Base-by-base conservation (phyloP, 2,329 filamentous ascomycete species). In the Triangularia setosa region DNA sequence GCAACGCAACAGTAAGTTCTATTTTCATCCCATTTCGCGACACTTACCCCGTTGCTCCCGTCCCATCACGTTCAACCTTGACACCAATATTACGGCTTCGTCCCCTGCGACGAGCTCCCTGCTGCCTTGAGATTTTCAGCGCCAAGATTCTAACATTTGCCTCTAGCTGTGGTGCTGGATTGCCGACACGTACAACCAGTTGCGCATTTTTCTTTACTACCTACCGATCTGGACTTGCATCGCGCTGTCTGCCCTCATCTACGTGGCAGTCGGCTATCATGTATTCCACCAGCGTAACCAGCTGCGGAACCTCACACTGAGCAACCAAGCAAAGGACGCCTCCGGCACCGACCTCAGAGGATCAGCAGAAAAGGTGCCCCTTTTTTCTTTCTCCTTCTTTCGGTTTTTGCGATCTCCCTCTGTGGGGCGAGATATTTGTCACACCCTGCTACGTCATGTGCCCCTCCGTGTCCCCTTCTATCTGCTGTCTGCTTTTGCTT, bases 141-240 rank as follows among this genome's bases (percentile, higher is more conserved):
- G 21, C 23, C 4, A 16, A 55, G 52, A 25, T 55, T 9, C 52
- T 55, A 11, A 55, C 52, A 55, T 16, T 16, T 55, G 12, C 11
- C 12, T 55, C 12, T 25, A 87, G 84, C 80, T 87, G 23, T 87
- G 85, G 85, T 87, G 84, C 73, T 87, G 85, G 85, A 85, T 87
- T 54, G 80, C 80, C 64, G 75, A 76, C 33, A 75, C 78, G 33
- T 86, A 82, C 82, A 83, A 83, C 67, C 77, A 79, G 48, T 77
- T 87, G 14, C 83, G 85, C 30, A 87, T 87, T 53, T 87, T 83
- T 69, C 83, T 83, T 6, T 87, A 87, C 73, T 87, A 87, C 71
- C 78, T 87, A 67, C 82, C 85, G 2, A 84, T 87, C 56, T 87
- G 84, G 84, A 77, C 83, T 11, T 87, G 84, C 72, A 86, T 86